phyloP scores from a whole-genome alignment of 345 rosid species.

The Leavenworthia alabamica region DNA sequence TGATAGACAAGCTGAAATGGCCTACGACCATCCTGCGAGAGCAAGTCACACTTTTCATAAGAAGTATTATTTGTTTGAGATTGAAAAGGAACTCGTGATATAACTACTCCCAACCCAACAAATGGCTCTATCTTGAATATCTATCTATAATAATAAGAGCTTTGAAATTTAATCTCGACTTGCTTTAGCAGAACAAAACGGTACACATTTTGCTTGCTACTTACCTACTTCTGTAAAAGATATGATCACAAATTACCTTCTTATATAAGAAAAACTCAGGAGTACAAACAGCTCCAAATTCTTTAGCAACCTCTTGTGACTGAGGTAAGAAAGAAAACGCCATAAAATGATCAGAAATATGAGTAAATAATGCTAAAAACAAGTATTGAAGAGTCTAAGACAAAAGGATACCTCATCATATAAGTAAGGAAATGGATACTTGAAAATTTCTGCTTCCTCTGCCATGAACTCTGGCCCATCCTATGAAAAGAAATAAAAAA shows the following conservation, averaged over 20 bases:
- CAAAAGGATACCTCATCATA: slow-evolving; percentile 58
- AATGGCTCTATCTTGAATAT: background rate
- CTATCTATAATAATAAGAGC: background rate
- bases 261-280: slow-evolving; percentile 84
- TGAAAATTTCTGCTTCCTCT: slow-evolving; percentile 61
- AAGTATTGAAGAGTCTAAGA: background rate
- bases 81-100: background rate
- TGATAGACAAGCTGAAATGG: slow-evolving; percentile 91
- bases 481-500: slow-evolving; percentile 39
- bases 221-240: background rate
- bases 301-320: slow-evolving; percentile 78
- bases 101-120: background rate
- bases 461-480: slow-evolving; percentile 94
- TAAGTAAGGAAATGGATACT: slow-evolving; percentile 79
- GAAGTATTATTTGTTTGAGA: background rate
- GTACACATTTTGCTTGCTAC: background rate
- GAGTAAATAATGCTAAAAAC: background rate
- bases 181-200: background rate
- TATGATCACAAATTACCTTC: slow-evolving; percentile 42
- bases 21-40: slow-evolving; percentile 66
- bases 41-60: background rate
- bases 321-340: slow-evolving; percentile 24
- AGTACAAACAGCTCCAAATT: slow-evolving; percentile 79
- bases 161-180: background rate
- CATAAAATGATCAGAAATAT: background rate